These are phyloP conservation scores for Mycena filopes DNA, from an alignment of 768 basidiomycete species.

Conservation along the genomic window DNA sequence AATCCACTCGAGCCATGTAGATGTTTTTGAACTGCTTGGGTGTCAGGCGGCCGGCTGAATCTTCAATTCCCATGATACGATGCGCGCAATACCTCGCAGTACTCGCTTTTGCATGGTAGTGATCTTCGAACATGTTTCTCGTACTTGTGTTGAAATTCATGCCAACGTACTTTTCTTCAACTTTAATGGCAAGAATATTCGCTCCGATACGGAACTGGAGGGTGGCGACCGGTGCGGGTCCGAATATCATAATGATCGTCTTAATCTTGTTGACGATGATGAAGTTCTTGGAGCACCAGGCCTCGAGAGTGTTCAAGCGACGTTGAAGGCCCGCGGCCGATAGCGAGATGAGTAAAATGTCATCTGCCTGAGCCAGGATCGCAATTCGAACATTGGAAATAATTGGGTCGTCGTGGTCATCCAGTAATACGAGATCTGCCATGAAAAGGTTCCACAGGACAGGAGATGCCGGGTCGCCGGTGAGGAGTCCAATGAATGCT, in stretches of 20 bases:
- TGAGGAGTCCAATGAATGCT: conserved; percentile 38
- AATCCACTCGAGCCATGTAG: neutral
- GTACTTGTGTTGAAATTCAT: neutral
- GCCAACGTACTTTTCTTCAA: neutral
- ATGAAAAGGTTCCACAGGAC: conserved; percentile 41
- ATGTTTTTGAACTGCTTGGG: neutral
- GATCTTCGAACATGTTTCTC: conserved; percentile 8
- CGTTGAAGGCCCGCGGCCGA: too few relatives aligned
- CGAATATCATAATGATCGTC: too few relatives aligned
- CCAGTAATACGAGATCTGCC: conserved; percentile 28
- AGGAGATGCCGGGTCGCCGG: conserved; percentile 41
- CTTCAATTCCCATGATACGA: conserved; percentile 30
- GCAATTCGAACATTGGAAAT: neutral
- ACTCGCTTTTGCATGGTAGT: conserved; percentile 30
- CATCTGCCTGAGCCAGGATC: too few relatives aligned
- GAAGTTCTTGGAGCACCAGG: too few relatives aligned
- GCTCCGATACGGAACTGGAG: too few relatives aligned
- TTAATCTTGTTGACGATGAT: too few relatives aligned
- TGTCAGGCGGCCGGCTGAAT: conserved; percentile 27
- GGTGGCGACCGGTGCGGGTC: too few relatives aligned
- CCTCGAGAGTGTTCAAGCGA: too few relatives aligned
- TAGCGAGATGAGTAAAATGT: too few relatives aligned
- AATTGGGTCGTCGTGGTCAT: conserved; percentile 29
- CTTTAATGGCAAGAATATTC: conserved; percentile 4
- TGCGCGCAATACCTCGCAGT: conserved; percentile 33